Base-by-base conservation (phyloP, 139 green algal genomes). In the Coelastrella sp. region DNA sequence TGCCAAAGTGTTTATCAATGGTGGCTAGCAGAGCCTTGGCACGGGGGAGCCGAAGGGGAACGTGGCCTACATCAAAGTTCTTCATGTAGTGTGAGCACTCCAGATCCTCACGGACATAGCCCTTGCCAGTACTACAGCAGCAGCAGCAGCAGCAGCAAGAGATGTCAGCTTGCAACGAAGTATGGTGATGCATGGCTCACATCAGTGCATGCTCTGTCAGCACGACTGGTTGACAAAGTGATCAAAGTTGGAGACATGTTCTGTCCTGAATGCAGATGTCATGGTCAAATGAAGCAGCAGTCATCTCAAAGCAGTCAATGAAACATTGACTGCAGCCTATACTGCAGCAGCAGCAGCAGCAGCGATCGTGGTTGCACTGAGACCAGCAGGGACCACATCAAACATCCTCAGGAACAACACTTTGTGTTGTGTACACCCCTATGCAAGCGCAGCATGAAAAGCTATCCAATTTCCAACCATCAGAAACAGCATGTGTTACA, bases 31-130 rank as follows among this genome's bases (percentile, higher is more conserved):
- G 96, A 94, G 97, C 91, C 95, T 99, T 98, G 60, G 98, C 97
- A 25, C 96, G 94, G 0, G 98, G 97, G 92, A 99, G 94, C n/a
- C 98, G 97, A 87, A 98, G 93, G 35, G 97, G 97, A 84, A 98
- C 95, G 88, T 98, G 95, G 7, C 96, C 97, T 27, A 95, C 96
- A 27, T 98, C 94, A 92, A 98, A 98, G 92, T 99, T 98, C 95
- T 99, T 99, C 97, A 99, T 99, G 96, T 99, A 99, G 94, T 99
- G 98, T 85, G 89, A 96, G 94, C 96, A 98, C 94, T 99, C 98
- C 82, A 99, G 93, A 93, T 99, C 98, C 90, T 99, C 98, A n/a
- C 94, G 93, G 89, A 99, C 98, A 78, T 97, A 99, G 25, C 97
- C 97, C 88, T 96, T 97, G 91, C 96, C 95, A 93, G 91, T 82